Percentiles rank a stretch among this genome's conserved stretches.
Conservation (phyloP, 768 basidiomycete genomes). For the Russula dissimulans region DNA sequence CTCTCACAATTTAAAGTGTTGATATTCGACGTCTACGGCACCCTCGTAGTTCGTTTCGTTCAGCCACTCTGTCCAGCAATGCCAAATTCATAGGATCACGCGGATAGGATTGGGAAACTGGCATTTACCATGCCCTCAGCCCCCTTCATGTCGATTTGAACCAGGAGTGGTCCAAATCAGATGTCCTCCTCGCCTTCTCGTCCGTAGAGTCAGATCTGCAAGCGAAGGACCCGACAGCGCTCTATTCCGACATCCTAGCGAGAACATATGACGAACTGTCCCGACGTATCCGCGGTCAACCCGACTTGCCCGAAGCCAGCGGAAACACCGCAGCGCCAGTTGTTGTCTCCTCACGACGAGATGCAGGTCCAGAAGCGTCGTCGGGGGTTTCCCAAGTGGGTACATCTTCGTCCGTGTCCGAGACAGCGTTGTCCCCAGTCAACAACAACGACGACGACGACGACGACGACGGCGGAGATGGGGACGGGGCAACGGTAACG, state of each 20-base stretch:
- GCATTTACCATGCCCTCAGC: conserved; percentile 47
- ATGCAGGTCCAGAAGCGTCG: neutral
- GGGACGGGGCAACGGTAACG: no score
- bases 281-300: conserved; percentile 22
- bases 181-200: conserved; percentile 43
- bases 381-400: neutral
- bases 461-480: no score
- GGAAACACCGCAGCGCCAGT: neutral
- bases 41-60: conserved; percentile 39
- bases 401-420: neutral
- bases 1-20: conserved; percentile 36
- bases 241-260: conserved; percentile 54
- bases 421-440: no score
- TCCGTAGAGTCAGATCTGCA: conserved; percentile 50
- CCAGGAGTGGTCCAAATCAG: conserved; percentile 42
- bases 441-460: no score
- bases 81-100: neutral
- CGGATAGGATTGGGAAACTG: conserved; percentile 56
- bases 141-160: conserved; percentile 32
- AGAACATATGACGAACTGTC: conserved; percentile 27
- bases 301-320: neutral
- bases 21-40: conserved; percentile 72
- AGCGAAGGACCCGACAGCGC: conserved; percentile 44
- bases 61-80: neutral
- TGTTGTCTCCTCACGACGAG: neutral